A percentile compares a stretch with the other conserved stretches of the same genome.
Evolutionary conservation across 345 rosid species (phyloP).

Genomic region (Camelina neglecta): DNA sequence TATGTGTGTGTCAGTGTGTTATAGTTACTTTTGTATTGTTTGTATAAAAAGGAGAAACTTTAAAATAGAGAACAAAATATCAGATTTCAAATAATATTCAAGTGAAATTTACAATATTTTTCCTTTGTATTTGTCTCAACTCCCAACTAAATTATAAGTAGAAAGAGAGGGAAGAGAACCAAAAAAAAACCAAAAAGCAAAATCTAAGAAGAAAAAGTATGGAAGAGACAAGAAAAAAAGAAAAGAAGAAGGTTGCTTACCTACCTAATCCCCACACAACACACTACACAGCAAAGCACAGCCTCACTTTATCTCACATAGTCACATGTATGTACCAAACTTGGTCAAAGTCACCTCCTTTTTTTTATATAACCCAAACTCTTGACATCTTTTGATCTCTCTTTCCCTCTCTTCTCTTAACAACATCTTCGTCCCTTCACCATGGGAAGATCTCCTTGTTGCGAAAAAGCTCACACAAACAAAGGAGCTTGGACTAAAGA

Average conservation of each 20-base stretch:
- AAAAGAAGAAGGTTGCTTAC: conserved; percentile 44
- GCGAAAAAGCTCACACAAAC: conserved; percentile 86
- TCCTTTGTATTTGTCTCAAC: conserved; percentile 1
- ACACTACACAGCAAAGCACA: conserved; percentile 36
- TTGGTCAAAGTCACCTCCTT: conserved; percentile 33
- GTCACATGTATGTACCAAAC: conserved; percentile 54
- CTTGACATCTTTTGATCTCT: conserved; percentile 14
- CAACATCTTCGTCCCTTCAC: not conserved
- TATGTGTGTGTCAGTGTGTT: not conserved
- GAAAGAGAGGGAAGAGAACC: not conserved
- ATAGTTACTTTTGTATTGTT: too few relatives aligned
- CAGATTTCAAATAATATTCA: not conserved
- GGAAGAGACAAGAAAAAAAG: not conserved
- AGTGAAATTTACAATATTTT: not conserved
- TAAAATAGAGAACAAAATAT: not conserved
- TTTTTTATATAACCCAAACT: conserved; percentile 24
- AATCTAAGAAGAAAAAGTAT: conserved; percentile 38
- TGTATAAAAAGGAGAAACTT: not conserved
- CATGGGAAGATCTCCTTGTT: conserved; percentile 93
- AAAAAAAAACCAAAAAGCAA: conserved; percentile 20
- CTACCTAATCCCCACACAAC: conserved; percentile 55
- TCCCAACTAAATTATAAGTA: conserved; percentile 4
- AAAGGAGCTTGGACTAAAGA: conserved; percentile 96
- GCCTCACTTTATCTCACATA: conserved; percentile 38
- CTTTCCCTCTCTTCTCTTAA: conserved; percentile 13